A percentile compares a stretch with the other conserved stretches of the same genome.
Conservation (phyloP, 371 early-diverging fungal genomes). For the Haplosporangium sp. region DNA sequence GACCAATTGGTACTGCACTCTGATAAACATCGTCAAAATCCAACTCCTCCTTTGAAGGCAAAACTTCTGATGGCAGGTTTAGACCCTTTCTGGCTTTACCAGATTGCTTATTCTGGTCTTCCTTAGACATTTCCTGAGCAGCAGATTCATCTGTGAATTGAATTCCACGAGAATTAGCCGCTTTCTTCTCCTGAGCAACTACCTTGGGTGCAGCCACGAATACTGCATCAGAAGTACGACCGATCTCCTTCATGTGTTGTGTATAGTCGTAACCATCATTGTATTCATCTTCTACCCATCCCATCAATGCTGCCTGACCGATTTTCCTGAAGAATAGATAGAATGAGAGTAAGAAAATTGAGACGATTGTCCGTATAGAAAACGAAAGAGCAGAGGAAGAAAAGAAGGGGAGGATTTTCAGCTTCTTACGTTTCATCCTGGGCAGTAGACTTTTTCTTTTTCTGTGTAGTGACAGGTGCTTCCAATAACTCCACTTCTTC, state of each 20-base stretch:
- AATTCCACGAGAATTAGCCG: conserved; percentile 40
- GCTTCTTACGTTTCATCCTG: conserved; percentile 42
- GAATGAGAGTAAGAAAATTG: background rate
- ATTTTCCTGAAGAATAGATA: conserved; percentile 61
- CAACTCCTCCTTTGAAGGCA: conserved; percentile 78
- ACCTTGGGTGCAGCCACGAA: conserved; percentile 76
- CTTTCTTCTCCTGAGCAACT: conserved; percentile 57
- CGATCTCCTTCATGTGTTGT: conserved; percentile 91
- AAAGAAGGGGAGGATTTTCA: background rate
- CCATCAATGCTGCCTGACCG: conserved; percentile 84
- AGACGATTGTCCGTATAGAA: background rate
- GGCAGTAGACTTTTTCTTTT: conserved; percentile 21
- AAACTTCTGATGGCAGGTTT: conserved; percentile 76
- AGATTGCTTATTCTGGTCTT: conserved; percentile 17
- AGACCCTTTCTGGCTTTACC: conserved; percentile 56
- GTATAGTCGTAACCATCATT: conserved; percentile 94
- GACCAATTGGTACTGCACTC: conserved; percentile 64
- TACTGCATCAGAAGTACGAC: conserved; percentile 81
- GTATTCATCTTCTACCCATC: conserved; percentile 75
- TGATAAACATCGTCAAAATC: conserved; percentile 56
- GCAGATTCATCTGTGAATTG: conserved; percentile 46
- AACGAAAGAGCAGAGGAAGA: background rate
- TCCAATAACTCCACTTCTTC: conserved; percentile 47
- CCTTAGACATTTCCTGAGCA: conserved; percentile 37
- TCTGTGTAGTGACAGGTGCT: conserved; percentile 18